These are phyloP conservation scores for Penicillium angulare DNA, from an alignment of 495 filamentous ascomycete species.

Conservation along the genomic window DNA sequence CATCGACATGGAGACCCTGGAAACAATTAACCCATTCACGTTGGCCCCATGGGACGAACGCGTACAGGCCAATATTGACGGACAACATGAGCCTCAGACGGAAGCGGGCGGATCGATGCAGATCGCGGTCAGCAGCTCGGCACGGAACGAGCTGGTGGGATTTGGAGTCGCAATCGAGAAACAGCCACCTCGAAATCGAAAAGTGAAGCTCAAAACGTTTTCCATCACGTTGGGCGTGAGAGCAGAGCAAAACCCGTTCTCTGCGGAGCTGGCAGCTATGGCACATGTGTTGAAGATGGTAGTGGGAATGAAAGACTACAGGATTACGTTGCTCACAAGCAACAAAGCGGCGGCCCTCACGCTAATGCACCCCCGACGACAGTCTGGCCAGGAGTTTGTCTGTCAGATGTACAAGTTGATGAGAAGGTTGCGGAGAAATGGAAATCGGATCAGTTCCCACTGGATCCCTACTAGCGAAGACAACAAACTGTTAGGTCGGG, in stretches of 20 bases:
- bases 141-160: background rate
- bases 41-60: background rate
- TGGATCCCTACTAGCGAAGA: constrained; percentile 13
- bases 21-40: constrained; percentile 2
- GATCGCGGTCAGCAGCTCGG: background rate
- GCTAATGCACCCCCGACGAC: background rate
- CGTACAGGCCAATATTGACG: background rate
- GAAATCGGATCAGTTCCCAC: constrained; percentile 10
- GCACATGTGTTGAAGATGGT: no score
- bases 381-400: background rate
- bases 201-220: background rate
- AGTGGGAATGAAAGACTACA: no score
- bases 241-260: background rate
- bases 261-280: no score
- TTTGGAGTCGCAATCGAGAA: background rate
- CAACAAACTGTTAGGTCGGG: constrained; percentile 16
- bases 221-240: background rate
- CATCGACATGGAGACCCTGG: constrained; percentile 2
- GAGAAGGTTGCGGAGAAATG: constrained; percentile 5
- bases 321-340: background rate
- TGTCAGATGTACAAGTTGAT: constrained; percentile 4
- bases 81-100: background rate
- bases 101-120: background rate
- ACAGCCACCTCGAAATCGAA: background rate
- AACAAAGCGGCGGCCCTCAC: constrained; percentile 1